Evolutionary conservation across 352 stramenopile genomes (phyloP).

Genomic region (Pythium folliculosum): DNA sequence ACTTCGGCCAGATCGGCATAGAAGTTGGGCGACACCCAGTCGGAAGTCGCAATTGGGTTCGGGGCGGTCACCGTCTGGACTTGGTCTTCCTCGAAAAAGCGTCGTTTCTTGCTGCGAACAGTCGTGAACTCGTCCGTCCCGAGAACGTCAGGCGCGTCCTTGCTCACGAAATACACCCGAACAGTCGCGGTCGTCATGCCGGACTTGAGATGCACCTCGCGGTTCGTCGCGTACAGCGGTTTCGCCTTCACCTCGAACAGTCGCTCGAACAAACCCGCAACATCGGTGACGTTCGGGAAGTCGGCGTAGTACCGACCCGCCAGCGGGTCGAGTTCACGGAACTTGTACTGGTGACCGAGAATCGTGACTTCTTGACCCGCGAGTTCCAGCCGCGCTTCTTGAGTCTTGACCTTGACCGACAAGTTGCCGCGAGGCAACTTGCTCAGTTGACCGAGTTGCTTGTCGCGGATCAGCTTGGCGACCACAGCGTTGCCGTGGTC

Average conservation of each 20-base stretch:
- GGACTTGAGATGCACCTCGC: constrained; percentile 7
- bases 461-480: not conserved
- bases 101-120: constrained; percentile 7
- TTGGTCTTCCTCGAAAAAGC: constrained; percentile 4
- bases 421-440: constrained; percentile 6
- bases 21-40: constrained; percentile 7
- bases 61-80: constrained; percentile 1
- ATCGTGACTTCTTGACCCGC: constrained; percentile 1
- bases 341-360: constrained; percentile 6
- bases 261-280: constrained; percentile 4
- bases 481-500: constrained; percentile 3
- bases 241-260: constrained; percentile 4
- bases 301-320: constrained; percentile 4
- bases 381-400: not conserved
- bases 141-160: not conserved
- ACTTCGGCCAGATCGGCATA: constrained; percentile 6
- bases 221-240: constrained; percentile 2
- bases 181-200: constrained; percentile 2
- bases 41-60: constrained; percentile 7
- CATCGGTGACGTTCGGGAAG: not conserved
- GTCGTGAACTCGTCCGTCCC: constrained; percentile 5
- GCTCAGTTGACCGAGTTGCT: constrained; percentile 4
- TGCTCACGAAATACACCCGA: constrained; percentile 1
- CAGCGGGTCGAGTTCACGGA: constrained; percentile 1
- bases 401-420: constrained; percentile 6